A percentile compares a stretch with the other conserved stretches of the same genome.
Conservation (phyloP, 2,329 filamentous ascomycete species). For the Clonostachys sp. region DNA sequence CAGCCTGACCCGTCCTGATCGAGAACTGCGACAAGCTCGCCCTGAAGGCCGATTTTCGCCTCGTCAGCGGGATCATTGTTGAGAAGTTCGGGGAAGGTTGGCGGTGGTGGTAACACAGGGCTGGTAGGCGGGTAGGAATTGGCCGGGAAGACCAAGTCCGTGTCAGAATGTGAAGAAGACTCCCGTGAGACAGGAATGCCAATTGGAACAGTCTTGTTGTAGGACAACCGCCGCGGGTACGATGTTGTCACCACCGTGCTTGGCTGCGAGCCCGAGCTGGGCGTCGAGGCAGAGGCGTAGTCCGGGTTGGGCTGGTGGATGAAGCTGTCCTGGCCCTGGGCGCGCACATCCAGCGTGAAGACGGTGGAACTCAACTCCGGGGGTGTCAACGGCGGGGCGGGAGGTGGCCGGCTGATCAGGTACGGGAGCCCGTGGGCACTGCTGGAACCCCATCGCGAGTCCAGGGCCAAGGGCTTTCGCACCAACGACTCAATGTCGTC, state of each 20-base stretch:
- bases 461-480: too few relatives aligned
- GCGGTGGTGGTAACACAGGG: constrained; percentile 41
- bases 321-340: constrained; percentile 20
- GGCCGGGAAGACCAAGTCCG: constrained; percentile 30
- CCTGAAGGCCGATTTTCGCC: constrained; percentile 36
- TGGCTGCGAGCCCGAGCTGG: constrained; percentile 9
- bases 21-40: constrained; percentile 44
- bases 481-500: not conserved
- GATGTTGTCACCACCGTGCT: constrained; percentile 13
- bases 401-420: constrained; percentile 31
- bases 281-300: constrained; percentile 24
- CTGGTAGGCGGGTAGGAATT: constrained; percentile 45
- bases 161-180: constrained; percentile 7
- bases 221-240: constrained; percentile 33
- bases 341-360: constrained; percentile 27
- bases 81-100: constrained; percentile 5
- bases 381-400: constrained; percentile 43
- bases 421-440: constrained; percentile 10
- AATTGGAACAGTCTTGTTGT: constrained; percentile 33
- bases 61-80: constrained; percentile 10
- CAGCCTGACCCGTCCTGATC: constrained; percentile 44
- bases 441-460: too few relatives aligned
- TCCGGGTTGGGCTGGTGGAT: constrained; percentile 47
- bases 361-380: constrained; percentile 34
- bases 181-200: constrained; percentile 18